phyloP scores from a whole-genome alignment of 441 rosid species.

The Erysimum cheiri region DNA sequence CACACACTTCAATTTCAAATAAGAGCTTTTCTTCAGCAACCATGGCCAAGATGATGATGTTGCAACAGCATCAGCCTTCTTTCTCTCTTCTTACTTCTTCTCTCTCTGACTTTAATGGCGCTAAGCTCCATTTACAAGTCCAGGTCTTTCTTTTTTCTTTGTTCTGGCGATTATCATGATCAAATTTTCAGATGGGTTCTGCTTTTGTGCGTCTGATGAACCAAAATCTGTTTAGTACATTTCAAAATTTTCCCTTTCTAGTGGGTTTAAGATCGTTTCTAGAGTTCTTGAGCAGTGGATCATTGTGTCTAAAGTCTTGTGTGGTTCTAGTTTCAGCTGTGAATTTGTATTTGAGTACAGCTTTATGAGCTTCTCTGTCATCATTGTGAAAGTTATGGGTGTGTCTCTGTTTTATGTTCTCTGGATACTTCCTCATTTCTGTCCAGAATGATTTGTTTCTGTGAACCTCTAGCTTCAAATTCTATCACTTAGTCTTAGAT shows the following conservation, averaged over 20 bases:
- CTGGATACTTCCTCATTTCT: neutral
- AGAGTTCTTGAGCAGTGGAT: slow-evolving; percentile 2
- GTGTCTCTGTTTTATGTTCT: neutral
- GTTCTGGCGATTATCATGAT: neutral
- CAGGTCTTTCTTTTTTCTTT: slow-evolving; percentile 56
- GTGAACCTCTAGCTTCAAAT: slow-evolving; percentile 9
- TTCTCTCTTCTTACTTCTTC: slow-evolving; percentile 77
- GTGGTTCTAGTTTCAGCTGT: slow-evolving; percentile 25
- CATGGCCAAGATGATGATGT: slow-evolving; percentile 74
- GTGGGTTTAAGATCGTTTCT: neutral
- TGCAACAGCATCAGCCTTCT: slow-evolving; percentile 79
- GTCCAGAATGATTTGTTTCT: neutral
- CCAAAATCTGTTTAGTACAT: slow-evolving; percentile 5
- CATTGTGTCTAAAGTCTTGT: slow-evolving; percentile 1
- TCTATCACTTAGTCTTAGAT: neutral
- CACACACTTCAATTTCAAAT: slow-evolving; percentile 31
- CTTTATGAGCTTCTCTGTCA: slow-evolving; percentile 5
- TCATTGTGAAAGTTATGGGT: neutral
- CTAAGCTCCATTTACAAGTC: slow-evolving; percentile 65
- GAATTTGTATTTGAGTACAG: neutral
- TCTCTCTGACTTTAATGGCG: slow-evolving; percentile 87
- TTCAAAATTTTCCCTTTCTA: neutral
- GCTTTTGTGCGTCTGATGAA: slow-evolving; percentile 6
- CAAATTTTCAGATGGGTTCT: slow-evolving; percentile 1
- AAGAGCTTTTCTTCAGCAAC: slow-evolving; percentile 31